Base-by-base conservation (phyloP, 768 basidiomycete genomes). In the Cystoderma amianthinum region DNA sequence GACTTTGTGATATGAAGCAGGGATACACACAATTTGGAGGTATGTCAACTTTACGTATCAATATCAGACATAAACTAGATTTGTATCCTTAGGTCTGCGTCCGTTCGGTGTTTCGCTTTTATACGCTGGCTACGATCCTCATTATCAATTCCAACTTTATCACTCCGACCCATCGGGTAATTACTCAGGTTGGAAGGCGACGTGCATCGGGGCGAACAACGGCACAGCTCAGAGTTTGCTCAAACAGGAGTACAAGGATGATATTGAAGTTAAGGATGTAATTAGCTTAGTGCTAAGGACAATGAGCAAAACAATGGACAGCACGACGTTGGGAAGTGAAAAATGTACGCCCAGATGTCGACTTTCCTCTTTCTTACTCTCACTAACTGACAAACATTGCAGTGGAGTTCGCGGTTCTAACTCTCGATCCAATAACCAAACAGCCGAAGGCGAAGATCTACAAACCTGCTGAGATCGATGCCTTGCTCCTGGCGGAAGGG, bases 251-350 rank as follows among this genome's bases (percentile, higher is more conserved):
- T 98, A 97, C 67, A 94, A 96, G 61, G 96, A 98, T 50, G 91
- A 91, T 43, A 84, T 98, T 42, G 69, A 73, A 10, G 75, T 98
- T 30, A 87, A 94, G 57, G 93, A 95, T 36, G 94, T 93, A 16
- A 85, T 95, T 50, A 83, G 79, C n/a, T 71, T 99, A 16, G 91
- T 87, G 34, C 71, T 98, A 50, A 85, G 82, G 65, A 86, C 91
- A 40, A 94, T 99, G 92, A 94, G 92, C 72, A 98, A 97, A 77
- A 97, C 95, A 41, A 97, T 99, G 95, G 96, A 99, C 57, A 93
- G 90, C 48, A 97, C 95, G 21, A 97, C 91, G 34, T 62, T 99
- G 47, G 87, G 90, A 22, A 94, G 90, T 56, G 96, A 99, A 67
- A 98, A 97, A 62, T 68, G 96, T 96, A n/a, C n/a, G n/a, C n/a